Conservation (phyloP, 2,329 filamentous ascomycete genomes). For the Ambrosiella cleistominuta region DNA sequence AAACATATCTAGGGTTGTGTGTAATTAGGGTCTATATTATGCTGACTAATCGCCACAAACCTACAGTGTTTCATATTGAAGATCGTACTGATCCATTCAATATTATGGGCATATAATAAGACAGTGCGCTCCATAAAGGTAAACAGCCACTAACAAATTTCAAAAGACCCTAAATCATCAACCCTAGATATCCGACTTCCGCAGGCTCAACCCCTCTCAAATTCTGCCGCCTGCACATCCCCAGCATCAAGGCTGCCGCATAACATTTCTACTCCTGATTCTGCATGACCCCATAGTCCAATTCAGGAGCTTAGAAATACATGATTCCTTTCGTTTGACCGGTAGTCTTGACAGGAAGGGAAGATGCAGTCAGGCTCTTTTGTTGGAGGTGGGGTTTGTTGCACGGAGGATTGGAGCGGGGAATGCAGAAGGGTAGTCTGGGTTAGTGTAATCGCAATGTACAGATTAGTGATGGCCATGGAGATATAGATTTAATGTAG, state of each 20-base stretch:
- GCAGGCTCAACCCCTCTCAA: neutral
- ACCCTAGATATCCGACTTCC: neutral
- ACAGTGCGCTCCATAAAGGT: too few relatives aligned
- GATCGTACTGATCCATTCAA: too few relatives aligned
- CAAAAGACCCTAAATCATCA: neutral
- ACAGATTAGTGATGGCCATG: too few relatives aligned
- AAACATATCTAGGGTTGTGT: too few relatives aligned
- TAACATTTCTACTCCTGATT: neutral
- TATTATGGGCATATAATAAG: too few relatives aligned
- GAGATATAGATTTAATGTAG: too few relatives aligned
- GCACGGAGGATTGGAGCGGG: too few relatives aligned
- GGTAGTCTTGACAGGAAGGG: neutral
- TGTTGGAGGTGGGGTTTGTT: neutral
- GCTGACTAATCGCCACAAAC: too few relatives aligned
- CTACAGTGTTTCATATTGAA: too few relatives aligned
- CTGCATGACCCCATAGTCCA: neutral
- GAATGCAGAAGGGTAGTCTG: too few relatives aligned
- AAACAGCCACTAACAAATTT: neutral
- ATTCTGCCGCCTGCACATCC: neutral
- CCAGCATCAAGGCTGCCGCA: neutral
- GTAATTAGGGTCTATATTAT: too few relatives aligned
- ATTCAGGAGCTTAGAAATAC: neutral
- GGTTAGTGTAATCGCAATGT: too few relatives aligned
- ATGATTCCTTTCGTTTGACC: neutral
- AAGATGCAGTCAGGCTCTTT: neutral